Conservation (phyloP, 768 basidiomycete genomes). For the Trametes cinnabarina region DNA sequence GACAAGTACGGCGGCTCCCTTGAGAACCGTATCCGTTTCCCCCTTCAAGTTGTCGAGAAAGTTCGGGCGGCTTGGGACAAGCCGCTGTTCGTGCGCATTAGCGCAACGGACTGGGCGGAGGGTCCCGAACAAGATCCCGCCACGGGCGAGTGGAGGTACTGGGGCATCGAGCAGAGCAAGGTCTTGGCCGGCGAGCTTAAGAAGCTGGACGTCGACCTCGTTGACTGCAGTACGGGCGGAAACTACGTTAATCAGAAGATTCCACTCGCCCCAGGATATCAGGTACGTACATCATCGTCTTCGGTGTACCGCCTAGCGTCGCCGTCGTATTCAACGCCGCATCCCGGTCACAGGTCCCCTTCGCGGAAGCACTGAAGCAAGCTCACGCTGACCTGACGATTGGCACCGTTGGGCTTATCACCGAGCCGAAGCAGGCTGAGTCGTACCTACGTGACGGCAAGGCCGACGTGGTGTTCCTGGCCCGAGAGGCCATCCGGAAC, state of each 20-base stretch:
- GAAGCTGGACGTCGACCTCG: slow-evolving; percentile 67
- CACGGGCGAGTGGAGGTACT: slow-evolving; percentile 54
- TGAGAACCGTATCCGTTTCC: slow-evolving; percentile 69
- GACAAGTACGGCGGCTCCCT: slow-evolving; percentile 74
- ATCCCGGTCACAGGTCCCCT: slow-evolving; percentile 50
- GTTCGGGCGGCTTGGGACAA: slow-evolving; percentile 61
- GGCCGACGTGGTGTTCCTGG: slow-evolving; percentile 67
- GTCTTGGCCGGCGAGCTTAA: slow-evolving; percentile 54
- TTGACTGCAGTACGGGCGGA: slow-evolving; percentile 65
- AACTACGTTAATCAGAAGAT: slow-evolving; percentile 65
- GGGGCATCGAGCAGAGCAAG: slow-evolving; percentile 79
- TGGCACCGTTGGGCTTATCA: slow-evolving; percentile 73
- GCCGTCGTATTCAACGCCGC: background rate
- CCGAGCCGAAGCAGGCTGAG: slow-evolving; percentile 55
- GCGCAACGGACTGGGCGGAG: slow-evolving; percentile 54
- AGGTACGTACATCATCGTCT: slow-evolving; percentile 37
- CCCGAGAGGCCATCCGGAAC: slow-evolving; percentile 62
- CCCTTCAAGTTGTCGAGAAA: slow-evolving; percentile 53
- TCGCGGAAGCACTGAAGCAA: slow-evolving; percentile 64
- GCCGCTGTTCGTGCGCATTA: slow-evolving; percentile 67
- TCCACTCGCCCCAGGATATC: slow-evolving; percentile 53
- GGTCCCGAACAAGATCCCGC: slow-evolving; percentile 50
- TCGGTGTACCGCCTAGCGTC: background rate
- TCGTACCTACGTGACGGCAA: slow-evolving; percentile 61
- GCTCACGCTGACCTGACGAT: slow-evolving; percentile 53